These are phyloP conservation scores for Daldinia sp. DNA, from an alignment of 2,329 filamentous ascomycete species.

Conservation along the genomic window DNA sequence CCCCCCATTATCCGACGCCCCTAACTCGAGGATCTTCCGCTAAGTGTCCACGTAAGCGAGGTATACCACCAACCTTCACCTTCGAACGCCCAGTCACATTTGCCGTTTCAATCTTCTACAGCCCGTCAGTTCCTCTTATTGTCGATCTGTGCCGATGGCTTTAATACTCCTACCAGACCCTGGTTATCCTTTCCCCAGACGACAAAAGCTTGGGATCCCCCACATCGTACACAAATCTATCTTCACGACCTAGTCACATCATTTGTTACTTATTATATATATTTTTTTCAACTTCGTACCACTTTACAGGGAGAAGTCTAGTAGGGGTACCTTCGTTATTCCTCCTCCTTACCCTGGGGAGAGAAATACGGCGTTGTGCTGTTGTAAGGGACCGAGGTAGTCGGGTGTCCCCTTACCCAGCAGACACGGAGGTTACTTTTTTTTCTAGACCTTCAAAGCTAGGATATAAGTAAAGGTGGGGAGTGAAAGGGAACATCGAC, in stretches of 20 bases:
- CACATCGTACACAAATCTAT: slow-evolving; percentile 25
- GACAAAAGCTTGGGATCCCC: slow-evolving; percentile 47
- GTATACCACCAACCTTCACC: slow-evolving; percentile 8
- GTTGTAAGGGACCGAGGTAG: background rate
- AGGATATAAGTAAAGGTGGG: background rate
- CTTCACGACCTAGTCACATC: slow-evolving; percentile 9
- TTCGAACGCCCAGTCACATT: slow-evolving; percentile 51
- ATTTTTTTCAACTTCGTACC: slow-evolving; percentile 9
- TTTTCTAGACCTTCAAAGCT: background rate
- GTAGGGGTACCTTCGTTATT: background rate
- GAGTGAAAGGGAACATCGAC: background rate
- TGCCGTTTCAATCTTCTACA: slow-evolving; percentile 56
- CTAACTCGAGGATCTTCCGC: slow-evolving; percentile 41
- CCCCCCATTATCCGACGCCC: slow-evolving; percentile 31
- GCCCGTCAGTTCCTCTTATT: slow-evolving; percentile 55
- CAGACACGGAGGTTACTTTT: background rate
- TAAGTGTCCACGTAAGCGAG: slow-evolving; percentile 28
- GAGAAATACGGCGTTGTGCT: background rate
- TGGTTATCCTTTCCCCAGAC: slow-evolving; percentile 31
- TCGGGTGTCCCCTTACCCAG: background rate
- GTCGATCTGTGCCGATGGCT: slow-evolving; percentile 54
- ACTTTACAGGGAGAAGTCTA: background rate
- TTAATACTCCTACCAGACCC: slow-evolving; percentile 48
- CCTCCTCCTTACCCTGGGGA: background rate
- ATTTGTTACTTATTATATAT: background rate